Evolutionary conservation across 129 eudicot species (phyloP), one percentile per base, ranked within the genome.

Genomic region (Smallanthus sonchifolius): DNA sequence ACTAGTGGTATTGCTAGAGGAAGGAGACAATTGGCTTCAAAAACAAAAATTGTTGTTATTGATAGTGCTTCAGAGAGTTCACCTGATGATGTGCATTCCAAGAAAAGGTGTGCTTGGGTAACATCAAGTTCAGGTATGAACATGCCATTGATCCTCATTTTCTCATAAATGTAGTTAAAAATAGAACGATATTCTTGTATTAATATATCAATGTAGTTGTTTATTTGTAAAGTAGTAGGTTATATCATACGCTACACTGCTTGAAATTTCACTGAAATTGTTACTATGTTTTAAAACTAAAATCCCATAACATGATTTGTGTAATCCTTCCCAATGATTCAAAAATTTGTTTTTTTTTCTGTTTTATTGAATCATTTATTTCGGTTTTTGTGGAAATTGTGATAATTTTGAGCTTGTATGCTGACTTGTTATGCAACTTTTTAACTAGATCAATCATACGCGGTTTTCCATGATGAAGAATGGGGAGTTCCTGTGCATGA

Each of bases 401-500:
- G 60, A 16, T 47, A 42, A 45, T 62, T 45, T 24, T 70, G 15
- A 48, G 65, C 14, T 38, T 67, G 20, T 70, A 60, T 80, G 55
- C 74, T 80, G 74, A 73, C 20, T 64, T 30, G 10, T 78, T 75
- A 61, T 78, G 65, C 10, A 65, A 40, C 7, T 57, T 39, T 63
- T 56, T 30, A 77, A 67, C 77, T 79, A 87, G 92, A 87, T 65
- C 84, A 81, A 62, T 51, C 80, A 34, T 87, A 84, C 60, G 62
- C 77, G 37, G 13, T 79, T 69, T 87, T 84, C 75, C 92, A 87
- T 71, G 92, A 87, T 71, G 92, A 87, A 79, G 92, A 87, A 84
- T 87, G 92, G 92, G 92, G 92, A 79, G 86, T 87, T 43, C 89
- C 92, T 1, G 92, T 77, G 47, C 92, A 84, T 67, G 87, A 87